Evolutionary conservation across 2,329 filamentous ascomycete species (phyloP).

Genomic region (Pseudomassariella vexata): DNA sequence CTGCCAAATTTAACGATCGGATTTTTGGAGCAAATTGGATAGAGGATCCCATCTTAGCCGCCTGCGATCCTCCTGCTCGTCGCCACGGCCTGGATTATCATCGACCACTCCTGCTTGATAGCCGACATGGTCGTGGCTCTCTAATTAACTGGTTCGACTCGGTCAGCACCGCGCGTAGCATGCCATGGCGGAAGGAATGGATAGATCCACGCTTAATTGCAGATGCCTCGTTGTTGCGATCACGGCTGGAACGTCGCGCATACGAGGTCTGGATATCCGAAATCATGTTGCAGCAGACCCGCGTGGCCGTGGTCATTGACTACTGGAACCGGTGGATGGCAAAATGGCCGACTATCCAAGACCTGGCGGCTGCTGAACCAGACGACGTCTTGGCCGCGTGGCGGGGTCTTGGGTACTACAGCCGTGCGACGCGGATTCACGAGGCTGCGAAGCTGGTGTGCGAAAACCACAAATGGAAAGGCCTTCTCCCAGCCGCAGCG

Average conservation of each 20-base stretch:
- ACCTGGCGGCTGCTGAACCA: slow-evolving; percentile 44
- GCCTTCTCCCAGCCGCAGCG: slow-evolving; percentile 42
- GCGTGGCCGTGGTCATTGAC: slow-evolving; percentile 54
- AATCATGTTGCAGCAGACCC: slow-evolving; percentile 63
- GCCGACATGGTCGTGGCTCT: slow-evolving; percentile 23
- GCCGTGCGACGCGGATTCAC: slow-evolving; percentile 55
- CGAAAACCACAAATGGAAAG: slow-evolving; percentile 30
- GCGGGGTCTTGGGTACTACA: slow-evolving; percentile 60
- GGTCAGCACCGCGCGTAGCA: slow-evolving; percentile 39
- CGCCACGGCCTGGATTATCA: slow-evolving; percentile 41
- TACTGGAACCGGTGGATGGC: slow-evolving; percentile 60
- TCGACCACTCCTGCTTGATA: slow-evolving; percentile 41
- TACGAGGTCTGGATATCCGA: slow-evolving; percentile 65
- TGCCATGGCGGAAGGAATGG: slow-evolving; percentile 58
- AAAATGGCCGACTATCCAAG: slow-evolving; percentile 53
- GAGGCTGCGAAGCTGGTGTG: slow-evolving; percentile 48
- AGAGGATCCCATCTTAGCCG: too few relatives aligned
- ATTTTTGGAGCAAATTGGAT: too few relatives aligned
- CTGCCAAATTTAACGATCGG: too few relatives aligned
- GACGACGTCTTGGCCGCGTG: slow-evolving; percentile 55
- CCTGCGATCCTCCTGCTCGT: slow-evolving; percentile 20
- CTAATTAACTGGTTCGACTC: slow-evolving; percentile 48
- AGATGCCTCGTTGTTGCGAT: slow-evolving; percentile 28
- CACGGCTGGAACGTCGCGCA: slow-evolving; percentile 45
- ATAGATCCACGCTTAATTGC: slow-evolving; percentile 31